Percentiles rank a stretch among this genome's conserved stretches.
phyloP scores from a whole-genome alignment of 805 yeast genomes.

The Blastobotrys americana region DNA sequence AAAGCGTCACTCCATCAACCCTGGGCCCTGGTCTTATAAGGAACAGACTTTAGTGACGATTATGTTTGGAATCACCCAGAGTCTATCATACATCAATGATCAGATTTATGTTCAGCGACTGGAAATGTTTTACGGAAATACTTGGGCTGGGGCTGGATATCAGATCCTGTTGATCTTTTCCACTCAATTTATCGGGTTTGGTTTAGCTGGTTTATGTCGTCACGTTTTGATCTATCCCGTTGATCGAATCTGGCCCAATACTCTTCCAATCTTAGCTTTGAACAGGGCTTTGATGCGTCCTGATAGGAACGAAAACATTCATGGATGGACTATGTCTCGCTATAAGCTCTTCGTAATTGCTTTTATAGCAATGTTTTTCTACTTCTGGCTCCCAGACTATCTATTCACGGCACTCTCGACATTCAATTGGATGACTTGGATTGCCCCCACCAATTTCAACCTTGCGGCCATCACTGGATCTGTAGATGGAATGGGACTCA shows the following conservation, averaged over 20 bases:
- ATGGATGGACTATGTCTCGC: constrained; percentile 47
- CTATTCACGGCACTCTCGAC: constrained; percentile 50
- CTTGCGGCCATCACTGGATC: constrained; percentile 46
- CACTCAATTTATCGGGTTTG: constrained; percentile 58
- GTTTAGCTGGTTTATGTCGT: constrained; percentile 59
- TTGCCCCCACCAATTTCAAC: constrained; percentile 41
- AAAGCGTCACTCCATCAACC: constrained; percentile 40
- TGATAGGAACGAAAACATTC: constrained; percentile 20
- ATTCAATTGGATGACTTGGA: constrained; percentile 58
- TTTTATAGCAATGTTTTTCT: constrained; percentile 37
- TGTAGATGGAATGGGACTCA: constrained; percentile 30
- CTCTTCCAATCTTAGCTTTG: constrained; percentile 42
- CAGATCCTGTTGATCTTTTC: constrained; percentile 47
- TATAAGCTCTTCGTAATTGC: constrained; percentile 37
- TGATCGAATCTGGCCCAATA: constrained; percentile 48
- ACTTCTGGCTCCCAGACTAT: constrained; percentile 55
- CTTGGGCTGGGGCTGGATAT: constrained; percentile 32
- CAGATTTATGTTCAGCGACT: constrained; percentile 18
- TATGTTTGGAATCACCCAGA: constrained; percentile 20
- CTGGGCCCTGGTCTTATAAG: constrained; percentile 55
- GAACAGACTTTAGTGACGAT: constrained; percentile 55
- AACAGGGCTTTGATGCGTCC: constrained; percentile 38
- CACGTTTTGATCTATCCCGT: constrained; percentile 48
- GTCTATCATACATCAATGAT: constrained; percentile 7
- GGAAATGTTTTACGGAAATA: constrained; percentile 12